These are phyloP conservation scores for Actinidia arguta DNA, from an alignment of 179 eudicot species.

Conservation along the genomic window DNA sequence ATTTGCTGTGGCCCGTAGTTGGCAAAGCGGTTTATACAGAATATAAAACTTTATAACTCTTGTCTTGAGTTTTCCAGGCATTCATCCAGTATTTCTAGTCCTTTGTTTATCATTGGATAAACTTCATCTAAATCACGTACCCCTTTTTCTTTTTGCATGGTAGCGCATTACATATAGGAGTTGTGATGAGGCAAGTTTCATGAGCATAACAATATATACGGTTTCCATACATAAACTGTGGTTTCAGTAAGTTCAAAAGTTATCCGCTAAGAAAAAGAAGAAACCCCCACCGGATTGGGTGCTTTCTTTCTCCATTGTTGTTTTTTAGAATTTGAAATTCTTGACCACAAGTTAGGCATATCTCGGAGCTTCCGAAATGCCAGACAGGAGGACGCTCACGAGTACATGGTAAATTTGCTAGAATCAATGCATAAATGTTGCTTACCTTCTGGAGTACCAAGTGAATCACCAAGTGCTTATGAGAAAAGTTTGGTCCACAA, in stretches of 20 bases:
- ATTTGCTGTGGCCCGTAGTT: background rate
- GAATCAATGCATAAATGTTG: conserved; percentile 98
- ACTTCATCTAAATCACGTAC: no score
- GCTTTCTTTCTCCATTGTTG: background rate
- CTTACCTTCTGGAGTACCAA: conserved; percentile 90
- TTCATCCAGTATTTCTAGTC: no score
- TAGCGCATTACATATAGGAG: background rate
- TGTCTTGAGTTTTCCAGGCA: no score
- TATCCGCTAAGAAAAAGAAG: background rate
- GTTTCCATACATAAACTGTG: background rate
- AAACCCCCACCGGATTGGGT: background rate
- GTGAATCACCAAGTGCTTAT: conserved; percentile 93
- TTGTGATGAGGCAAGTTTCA: background rate
- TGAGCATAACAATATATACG: background rate
- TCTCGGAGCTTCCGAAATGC: conserved; percentile 84
- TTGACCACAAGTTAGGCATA: conserved; percentile 75
- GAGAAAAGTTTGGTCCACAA: conserved; percentile 94
- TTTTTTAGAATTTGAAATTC: conserved; percentile 37
- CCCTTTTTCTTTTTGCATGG: background rate
- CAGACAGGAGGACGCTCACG: conserved; percentile 99
- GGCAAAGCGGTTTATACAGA: background rate
- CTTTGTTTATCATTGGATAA: no score
- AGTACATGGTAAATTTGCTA: conserved; percentile 92
- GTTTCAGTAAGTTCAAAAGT: background rate
- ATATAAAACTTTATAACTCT: no score